Base-by-base conservation (phyloP, 2,329 filamentous ascomycete species). In the Curvularia hawaiiensis region DNA sequence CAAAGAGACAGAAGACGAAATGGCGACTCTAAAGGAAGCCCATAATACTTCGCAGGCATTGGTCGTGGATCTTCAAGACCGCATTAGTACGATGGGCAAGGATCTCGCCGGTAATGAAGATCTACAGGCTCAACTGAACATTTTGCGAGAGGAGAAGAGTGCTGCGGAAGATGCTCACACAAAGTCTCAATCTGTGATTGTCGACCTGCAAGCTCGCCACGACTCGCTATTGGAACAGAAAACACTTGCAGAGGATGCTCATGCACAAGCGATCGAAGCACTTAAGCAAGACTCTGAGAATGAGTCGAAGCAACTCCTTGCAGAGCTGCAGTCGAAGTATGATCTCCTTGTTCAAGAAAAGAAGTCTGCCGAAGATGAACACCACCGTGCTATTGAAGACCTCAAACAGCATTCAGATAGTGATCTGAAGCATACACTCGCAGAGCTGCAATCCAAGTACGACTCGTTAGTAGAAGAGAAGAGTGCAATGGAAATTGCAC, bases 211-310 rank as follows among this genome's bases (percentile, higher is more conserved):
- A 49, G 62, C 66, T 3, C 68, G 67, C 20, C 65, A 73, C 44
- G 68, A 73, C 46, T 62, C 60, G 20, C 57, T 75, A 0, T 41
- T 71, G 6, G 66, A 68, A 48, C 72, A 75, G 14, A 75, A 71
- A 59, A 70, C 64, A 0, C 51, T 59, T 16, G 69, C 68, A 5
- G 68, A 74, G 52, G 68, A 74, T 33, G 63, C 69, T 4, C 72
- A 76, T 26, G 60, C 50, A 38, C 65, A 63, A 18, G 67, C 70
- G 0, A 54, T 76, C 22, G 69, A 74, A 28, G 60, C 68, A 14
- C 46, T 75, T 49, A 74, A 73, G 54, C 51, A 68, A 38, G 68
- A 75, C 9, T 72, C 69, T 10, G 69, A 73, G 4, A 64, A 60
- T 38, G 49, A 62, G 4, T 67, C 69, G 1, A 74, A 70, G 47